Base-by-base conservation (phyloP, 2,329 filamentous ascomycete genomes). In the Ustulina deusta region DNA sequence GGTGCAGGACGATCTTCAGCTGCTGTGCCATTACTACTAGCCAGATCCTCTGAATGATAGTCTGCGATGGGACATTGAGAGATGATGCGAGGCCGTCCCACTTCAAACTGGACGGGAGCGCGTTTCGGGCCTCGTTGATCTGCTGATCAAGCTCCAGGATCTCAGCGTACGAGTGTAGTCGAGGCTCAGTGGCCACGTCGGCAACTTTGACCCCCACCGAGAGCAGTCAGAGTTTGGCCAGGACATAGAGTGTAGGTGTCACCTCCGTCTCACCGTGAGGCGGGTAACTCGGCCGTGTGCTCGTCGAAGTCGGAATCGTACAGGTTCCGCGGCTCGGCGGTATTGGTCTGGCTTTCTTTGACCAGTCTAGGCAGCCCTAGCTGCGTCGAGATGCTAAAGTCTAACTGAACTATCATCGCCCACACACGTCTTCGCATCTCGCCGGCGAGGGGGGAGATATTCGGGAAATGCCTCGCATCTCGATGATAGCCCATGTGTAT, bases 401-500 rank as follows among this genome's bases (percentile, higher is more conserved):
- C 74, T 88, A 86, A 65, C 82, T 79, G 42, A 81, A 81, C 27
- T 83, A 87, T 79, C 34, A 83, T 82, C 7, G 81, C 80, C 85
- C 76, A 78, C 7, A 75, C 66, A 51, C 76, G 74, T 3, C 75
- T 74, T 25, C 76, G 72, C 38, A 74, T 85, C 72, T 87, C 85
- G 17, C 81, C 84, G 65, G 85, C 79, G 52, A 85, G 84, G 1
- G 80, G 78, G 1, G 83, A 78, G 63, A 86, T 82, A 48, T 34
- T 57, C 1, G 65, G 48, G 7, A 61, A 67, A 20, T 46, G 44
- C 17, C 78, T 79, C 6, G 84, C 79, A 71, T 86, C 85, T 57
- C 84, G 79, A 72, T 86, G 85, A 61, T 86, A 82, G 17, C 85
- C 85, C 83, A 86, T 86, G 48, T 83, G 79, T 81, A 86, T 84